These are phyloP conservation scores for Tolypocladium pustulatum DNA, from an alignment of 2,329 filamentous ascomycete genomes.

Conservation along the genomic window DNA sequence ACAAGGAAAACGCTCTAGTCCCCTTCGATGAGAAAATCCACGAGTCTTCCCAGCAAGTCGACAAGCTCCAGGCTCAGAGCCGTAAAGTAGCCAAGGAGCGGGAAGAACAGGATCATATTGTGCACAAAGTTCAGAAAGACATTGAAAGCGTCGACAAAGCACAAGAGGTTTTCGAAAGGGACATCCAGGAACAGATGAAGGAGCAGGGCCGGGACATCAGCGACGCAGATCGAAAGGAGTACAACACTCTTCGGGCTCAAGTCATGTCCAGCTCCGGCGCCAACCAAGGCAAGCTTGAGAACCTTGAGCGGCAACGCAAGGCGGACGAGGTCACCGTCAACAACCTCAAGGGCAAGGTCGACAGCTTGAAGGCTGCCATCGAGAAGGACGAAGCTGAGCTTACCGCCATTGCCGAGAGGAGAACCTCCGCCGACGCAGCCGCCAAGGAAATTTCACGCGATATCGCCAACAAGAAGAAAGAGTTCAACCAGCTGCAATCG, in stretches of 20 bases:
- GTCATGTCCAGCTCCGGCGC: slow-evolving; percentile 73
- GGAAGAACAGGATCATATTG: slow-evolving; percentile 56
- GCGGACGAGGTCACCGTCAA: slow-evolving; percentile 87
- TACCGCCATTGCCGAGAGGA: slow-evolving; percentile 57
- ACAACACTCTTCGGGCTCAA: slow-evolving; percentile 73
- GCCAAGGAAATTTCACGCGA: slow-evolving; percentile 62
- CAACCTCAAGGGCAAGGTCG: slow-evolving; percentile 80
- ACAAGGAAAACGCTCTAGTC: slow-evolving; percentile 73
- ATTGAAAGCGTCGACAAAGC: slow-evolving; percentile 81
- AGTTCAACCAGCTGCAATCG: slow-evolving; percentile 75
- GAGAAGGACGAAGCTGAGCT: slow-evolving; percentile 67
- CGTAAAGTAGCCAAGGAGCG: slow-evolving; percentile 65
- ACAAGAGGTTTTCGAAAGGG: slow-evolving; percentile 75
- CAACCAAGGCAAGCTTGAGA: slow-evolving; percentile 75
- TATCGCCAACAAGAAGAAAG: slow-evolving; percentile 83
- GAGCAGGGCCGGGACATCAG: slow-evolving; percentile 80
- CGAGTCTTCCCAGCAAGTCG: slow-evolving; percentile 62
- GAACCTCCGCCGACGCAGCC: slow-evolving; percentile 47
- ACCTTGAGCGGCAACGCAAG: slow-evolving; percentile 78
- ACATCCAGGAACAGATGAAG: slow-evolving; percentile 76
- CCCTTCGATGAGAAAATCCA: slow-evolving; percentile 88
- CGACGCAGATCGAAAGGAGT: slow-evolving; percentile 79
- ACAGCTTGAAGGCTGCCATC: slow-evolving; percentile 62
- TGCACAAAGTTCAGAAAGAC: slow-evolving; percentile 69
- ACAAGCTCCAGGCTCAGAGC: slow-evolving; percentile 57